Percentiles rank a stretch among this genome's conserved stretches.
phyloP scores from a whole-genome alignment of 2,329 filamentous ascomycete species.

The Esteya vermicola region DNA sequence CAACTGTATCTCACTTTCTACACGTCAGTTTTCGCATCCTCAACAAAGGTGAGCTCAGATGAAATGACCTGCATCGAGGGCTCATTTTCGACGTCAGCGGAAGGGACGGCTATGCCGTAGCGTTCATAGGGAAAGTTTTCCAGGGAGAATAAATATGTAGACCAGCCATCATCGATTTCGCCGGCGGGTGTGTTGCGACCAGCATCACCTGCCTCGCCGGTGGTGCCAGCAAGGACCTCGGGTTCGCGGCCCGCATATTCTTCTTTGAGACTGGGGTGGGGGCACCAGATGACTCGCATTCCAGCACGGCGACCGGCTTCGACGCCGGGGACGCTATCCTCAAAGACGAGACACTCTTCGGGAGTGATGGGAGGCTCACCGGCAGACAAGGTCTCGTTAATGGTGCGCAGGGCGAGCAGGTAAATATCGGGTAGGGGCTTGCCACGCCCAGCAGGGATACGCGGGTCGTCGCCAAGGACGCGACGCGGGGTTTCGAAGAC shows the following conservation, averaged over 20 bases:
- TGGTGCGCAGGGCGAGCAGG: conserved; percentile 65
- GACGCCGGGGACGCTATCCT: conserved; percentile 86
- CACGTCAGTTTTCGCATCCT: too few relatives aligned
- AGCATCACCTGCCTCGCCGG: conserved; percentile 46
- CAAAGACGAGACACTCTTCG: conserved; percentile 88
- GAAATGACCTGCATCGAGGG: conserved; percentile 28
- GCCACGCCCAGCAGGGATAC: conserved; percentile 66
- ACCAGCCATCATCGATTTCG: conserved; percentile 46
- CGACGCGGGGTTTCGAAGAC: conserved; percentile 56
- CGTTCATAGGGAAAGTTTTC: conserved; percentile 42
- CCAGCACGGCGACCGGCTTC: conserved; percentile 82
- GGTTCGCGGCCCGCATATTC: conserved; percentile 66
- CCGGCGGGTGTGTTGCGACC: conserved; percentile 42
- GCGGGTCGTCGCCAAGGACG: conserved; percentile 72
- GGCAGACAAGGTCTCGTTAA: conserved; percentile 58
- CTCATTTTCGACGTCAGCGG: conserved; percentile 26
- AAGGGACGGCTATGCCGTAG: conserved; percentile 41
- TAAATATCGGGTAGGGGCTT: conserved; percentile 96
- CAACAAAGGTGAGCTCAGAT: too few relatives aligned
- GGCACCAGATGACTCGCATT: conserved; percentile 90
- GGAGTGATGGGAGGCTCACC: conserved; percentile 55
- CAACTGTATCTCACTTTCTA: too few relatives aligned
- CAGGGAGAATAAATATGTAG: conserved; percentile 35
- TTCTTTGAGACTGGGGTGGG: conserved; percentile 62
- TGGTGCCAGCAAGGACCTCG: conserved; percentile 71